Evolutionary conservation across 129 eudicot species (phyloP).

Genomic region (Silybum marianum): DNA sequence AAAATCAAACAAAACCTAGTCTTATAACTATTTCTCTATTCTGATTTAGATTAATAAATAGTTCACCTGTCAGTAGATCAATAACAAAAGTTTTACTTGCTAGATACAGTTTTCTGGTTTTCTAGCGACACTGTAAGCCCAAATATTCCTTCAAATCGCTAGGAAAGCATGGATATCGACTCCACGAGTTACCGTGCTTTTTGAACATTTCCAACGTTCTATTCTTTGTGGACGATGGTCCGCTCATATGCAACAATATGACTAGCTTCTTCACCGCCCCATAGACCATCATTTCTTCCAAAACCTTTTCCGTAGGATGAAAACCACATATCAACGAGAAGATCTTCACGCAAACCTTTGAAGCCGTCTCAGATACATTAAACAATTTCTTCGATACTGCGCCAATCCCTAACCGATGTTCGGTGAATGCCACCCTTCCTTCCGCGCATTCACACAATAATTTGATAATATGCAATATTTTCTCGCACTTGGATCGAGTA

Average conservation of each 20-base stretch:
- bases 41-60: neutral
- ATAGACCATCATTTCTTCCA: slow-evolving; percentile 68
- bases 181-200: slow-evolving; percentile 61
- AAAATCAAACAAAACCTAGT: slow-evolving; percentile 8
- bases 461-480: slow-evolving; percentile 50
- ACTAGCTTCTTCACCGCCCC: slow-evolving; percentile 71
- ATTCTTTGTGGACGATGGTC: slow-evolving; percentile 56
- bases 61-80: slow-evolving; percentile 15
- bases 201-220: slow-evolving; percentile 59
- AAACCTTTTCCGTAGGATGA: slow-evolving; percentile 63
- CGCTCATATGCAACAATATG: slow-evolving; percentile 63
- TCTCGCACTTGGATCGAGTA: slow-evolving; percentile 64
- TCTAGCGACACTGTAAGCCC: slow-evolving; percentile 20
- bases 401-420: slow-evolving; percentile 60
- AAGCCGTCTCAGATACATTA: slow-evolving; percentile 46
- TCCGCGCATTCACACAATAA: slow-evolving; percentile 70
- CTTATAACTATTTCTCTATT: neutral
- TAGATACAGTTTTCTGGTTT: neutral
- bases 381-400: slow-evolving; percentile 61
- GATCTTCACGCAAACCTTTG: slow-evolving; percentile 66
- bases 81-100: neutral
- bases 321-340: slow-evolving; percentile 56
- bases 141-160: slow-evolving; percentile 57
- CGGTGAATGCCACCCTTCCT: slow-evolving; percentile 73
- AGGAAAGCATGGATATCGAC: slow-evolving; percentile 75